Evolutionary conservation across 225 moss, liverwort and hornwort species (phyloP).

Genomic region (Anthoceros angustus): DNA sequence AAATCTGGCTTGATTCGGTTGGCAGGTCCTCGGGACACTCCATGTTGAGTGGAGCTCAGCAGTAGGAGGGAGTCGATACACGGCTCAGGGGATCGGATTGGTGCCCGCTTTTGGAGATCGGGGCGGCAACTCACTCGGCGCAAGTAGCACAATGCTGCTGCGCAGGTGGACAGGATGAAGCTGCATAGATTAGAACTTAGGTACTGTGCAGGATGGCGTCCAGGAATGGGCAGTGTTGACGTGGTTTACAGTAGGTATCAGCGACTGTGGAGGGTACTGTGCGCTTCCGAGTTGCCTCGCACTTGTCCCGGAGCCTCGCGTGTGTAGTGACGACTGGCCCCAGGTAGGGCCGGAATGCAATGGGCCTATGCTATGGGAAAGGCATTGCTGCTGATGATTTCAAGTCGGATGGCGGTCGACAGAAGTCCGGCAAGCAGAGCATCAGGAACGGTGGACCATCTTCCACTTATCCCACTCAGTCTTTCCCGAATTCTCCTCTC

Average conservation of each 20-base stretch:
- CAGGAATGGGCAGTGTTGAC: background rate
- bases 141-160: background rate
- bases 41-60: too few relatives aligned
- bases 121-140: background rate
- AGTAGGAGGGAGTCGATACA: too few relatives aligned
- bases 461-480: slow-evolving; percentile 48
- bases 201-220: background rate
- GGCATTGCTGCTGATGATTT: slow-evolving; percentile 45
- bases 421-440: slow-evolving; percentile 37
- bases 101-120: background rate
- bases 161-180: background rate
- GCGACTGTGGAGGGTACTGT: background rate
- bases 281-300: background rate
- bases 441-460: slow-evolving; percentile 57
- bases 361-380: slow-evolving; percentile 99
- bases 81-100: too few relatives aligned
- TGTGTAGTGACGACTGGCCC: background rate
- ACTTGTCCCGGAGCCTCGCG: background rate
- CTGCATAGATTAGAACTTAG: background rate
- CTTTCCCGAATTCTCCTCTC: slow-evolving; percentile 40
- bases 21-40: too few relatives aligned
- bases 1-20: too few relatives aligned
- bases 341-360: slow-evolving; percentile 39
- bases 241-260: background rate
- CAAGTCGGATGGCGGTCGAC: slow-evolving; percentile 38